phyloP scores from a whole-genome alignment of 2,329 filamentous ascomycete genomes.

The Corniculantispora saksenae region DNA sequence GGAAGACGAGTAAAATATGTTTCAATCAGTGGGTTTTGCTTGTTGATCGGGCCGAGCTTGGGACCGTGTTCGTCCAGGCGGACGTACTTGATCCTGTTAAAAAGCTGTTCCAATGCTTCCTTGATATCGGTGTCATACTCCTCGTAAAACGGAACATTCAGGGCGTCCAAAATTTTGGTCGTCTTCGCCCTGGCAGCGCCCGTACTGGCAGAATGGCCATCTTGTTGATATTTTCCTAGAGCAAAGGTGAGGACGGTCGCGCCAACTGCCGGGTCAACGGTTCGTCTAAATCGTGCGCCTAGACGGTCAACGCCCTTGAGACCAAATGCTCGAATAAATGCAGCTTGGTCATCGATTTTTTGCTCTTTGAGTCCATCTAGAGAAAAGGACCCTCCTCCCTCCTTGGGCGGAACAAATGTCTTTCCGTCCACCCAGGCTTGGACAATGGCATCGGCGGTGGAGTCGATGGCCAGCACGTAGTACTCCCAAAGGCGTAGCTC shows the following conservation, averaged over 20 bases:
- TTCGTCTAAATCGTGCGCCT: constrained; percentile 76
- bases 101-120: constrained; percentile 86
- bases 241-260: constrained; percentile 53
- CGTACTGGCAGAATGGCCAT: constrained; percentile 47
- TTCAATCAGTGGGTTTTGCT: constrained; percentile 81
- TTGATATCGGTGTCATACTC: constrained; percentile 86
- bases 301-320: constrained; percentile 72
- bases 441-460: constrained; percentile 67
- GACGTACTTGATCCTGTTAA: constrained; percentile 92
- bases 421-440: constrained; percentile 70
- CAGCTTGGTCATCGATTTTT: constrained; percentile 52
- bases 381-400: constrained; percentile 34
- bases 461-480: constrained; percentile 80
- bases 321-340: constrained; percentile 68
- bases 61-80: constrained; percentile 91
- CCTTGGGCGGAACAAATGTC: constrained; percentile 51
- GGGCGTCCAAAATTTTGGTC: constrained; percentile 69
- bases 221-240: constrained; percentile 60
- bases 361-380: constrained; percentile 51
- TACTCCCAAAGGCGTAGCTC: constrained; percentile 88
- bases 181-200: constrained; percentile 55
- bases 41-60: constrained; percentile 76
- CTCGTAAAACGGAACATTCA: constrained; percentile 86
- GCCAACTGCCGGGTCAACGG: constrained; percentile 66
- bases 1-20: constrained; percentile 92